Evolutionary conservation across 805 yeast genomes (phyloP).

Genomic region (Teunomyces barrocoloradensis): DNA sequence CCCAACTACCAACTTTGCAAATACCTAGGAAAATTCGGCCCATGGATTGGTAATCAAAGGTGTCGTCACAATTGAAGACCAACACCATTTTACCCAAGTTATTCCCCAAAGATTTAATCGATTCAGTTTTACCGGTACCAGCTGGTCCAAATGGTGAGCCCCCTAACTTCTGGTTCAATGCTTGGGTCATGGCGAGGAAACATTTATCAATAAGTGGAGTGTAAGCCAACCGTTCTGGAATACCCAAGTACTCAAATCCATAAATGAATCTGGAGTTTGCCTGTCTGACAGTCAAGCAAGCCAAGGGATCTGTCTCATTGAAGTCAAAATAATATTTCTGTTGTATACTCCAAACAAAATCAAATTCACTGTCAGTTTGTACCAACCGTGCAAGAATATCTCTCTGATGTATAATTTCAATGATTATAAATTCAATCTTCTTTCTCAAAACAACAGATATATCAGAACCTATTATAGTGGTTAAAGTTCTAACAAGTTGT

Average conservation of each 20-base stretch:
- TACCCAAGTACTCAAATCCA: slow-evolving; percentile 82
- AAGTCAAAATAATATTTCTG: slow-evolving; percentile 47
- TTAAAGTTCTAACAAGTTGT: slow-evolving; percentile 21
- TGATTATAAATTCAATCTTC: slow-evolving; percentile 58
- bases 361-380: slow-evolving; percentile 10
- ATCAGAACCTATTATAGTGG: slow-evolving; percentile 19
- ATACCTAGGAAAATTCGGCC: slow-evolving; percentile 76
- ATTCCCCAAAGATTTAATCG: slow-evolving; percentile 79
- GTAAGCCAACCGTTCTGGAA: slow-evolving; percentile 66
- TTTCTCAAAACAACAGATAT: slow-evolving; percentile 32
- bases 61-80: slow-evolving; percentile 89
- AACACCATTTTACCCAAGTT: slow-evolving; percentile 76
- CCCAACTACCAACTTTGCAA: slow-evolving; percentile 87
- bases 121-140: slow-evolving; percentile 95
- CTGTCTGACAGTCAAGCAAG: slow-evolving; percentile 47
- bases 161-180: slow-evolving; percentile 72
- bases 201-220: slow-evolving; percentile 71
- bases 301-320: slow-evolving; percentile 20
- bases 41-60: slow-evolving; percentile 78
- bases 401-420: slow-evolving; percentile 63
- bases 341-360: slow-evolving; percentile 48
- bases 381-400: slow-evolving; percentile 31
- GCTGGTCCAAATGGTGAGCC: slow-evolving; percentile 95
- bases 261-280: slow-evolving; percentile 53
- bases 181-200: slow-evolving; percentile 68